Conservation (phyloP, 2,329 filamentous ascomycete genomes). For the Hypoxylon sp. region DNA sequence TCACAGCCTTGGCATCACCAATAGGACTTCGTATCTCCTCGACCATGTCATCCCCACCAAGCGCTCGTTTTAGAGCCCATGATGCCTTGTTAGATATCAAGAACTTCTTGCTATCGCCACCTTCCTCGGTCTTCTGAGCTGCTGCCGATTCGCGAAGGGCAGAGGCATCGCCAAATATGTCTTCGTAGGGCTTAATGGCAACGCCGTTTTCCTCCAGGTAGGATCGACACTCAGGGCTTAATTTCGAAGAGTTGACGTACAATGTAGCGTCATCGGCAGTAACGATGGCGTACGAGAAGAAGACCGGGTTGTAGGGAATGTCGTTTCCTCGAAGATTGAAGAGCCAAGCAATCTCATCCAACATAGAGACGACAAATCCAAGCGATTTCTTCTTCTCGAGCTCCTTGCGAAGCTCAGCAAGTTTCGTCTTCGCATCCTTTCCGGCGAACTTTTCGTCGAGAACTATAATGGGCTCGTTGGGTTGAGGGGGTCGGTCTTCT, state of each 20-base stretch:
- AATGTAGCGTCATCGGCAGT: slow-evolving; percentile 83
- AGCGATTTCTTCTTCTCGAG: slow-evolving; percentile 89
- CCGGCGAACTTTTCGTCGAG: slow-evolving; percentile 82
- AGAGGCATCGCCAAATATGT: slow-evolving; percentile 84
- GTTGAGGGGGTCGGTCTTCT: slow-evolving; percentile 77
- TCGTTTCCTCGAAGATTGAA: slow-evolving; percentile 96
- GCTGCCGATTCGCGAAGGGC: slow-evolving; percentile 67
- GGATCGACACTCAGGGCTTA: slow-evolving; percentile 76
- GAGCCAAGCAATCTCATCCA: slow-evolving; percentile 98
- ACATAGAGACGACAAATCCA: slow-evolving; percentile 92
- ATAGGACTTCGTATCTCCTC: slow-evolving; percentile 91
- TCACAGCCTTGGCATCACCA: slow-evolving; percentile 91
- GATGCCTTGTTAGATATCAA: slow-evolving; percentile 90
- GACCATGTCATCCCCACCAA: slow-evolving; percentile 88
- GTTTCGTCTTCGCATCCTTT: slow-evolving; percentile 85
- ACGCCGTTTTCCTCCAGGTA: slow-evolving; percentile 81
- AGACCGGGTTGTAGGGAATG: slow-evolving; percentile 98
- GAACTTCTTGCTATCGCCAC: slow-evolving; percentile 73
- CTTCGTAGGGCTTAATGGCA: slow-evolving; percentile 83
- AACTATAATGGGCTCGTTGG: slow-evolving; percentile 81
- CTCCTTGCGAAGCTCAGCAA: slow-evolving; percentile 89
- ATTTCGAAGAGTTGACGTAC: slow-evolving; percentile 86
- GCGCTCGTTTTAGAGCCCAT: slow-evolving; percentile 89
- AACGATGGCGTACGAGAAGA: slow-evolving; percentile 95
- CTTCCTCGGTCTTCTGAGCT: slow-evolving; percentile 51